Evolutionary conservation across 305 asterid genomes (phyloP), one percentile per base, ranked within the genome.

Genomic region (Solanum hybrid): DNA sequence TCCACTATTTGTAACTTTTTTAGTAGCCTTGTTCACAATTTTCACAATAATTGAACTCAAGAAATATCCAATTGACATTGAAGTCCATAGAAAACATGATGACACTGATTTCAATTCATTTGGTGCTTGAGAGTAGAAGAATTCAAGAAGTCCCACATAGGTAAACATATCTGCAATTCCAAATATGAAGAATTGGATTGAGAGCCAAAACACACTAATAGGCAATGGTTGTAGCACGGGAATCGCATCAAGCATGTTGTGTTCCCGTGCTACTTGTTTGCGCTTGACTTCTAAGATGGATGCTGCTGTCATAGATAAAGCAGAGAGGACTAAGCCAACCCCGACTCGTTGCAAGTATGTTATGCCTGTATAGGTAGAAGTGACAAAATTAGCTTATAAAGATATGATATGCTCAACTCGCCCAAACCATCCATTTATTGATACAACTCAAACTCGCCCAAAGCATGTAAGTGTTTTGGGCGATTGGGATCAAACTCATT

Each of bases 81-180:
- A 94, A 0, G 92, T 94, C 98, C 98, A 96, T 2, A 94, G 94
- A 32, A 96, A 95, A 80, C 97, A 95, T 31, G 95, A 94, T 19
- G 99, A 96, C 5, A 96, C 88, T 0, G 99, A 94, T 80, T 96
- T 96, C 2, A 96, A 89, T 10, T 92, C 95, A 1, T 86, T 91
- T 2, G 97, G 97, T 32, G 94, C 93, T 85, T 96, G 98, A 0
- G 97, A 94, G 17, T 95, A 96, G 93, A 96, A 96, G 40, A 96
- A 95, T 91, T 96, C 97, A 6, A 96, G 96, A 89, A 95, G 91
- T 2, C 98, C 98, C 1, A 95, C 96, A 79, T 93, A 96, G 0
- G 98, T 96, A 86, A 96, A 95, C 97, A 96, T 93, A 84, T 96
- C 98, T 2, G 98, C 98, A 0, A 96, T 94, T 85, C 98, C 98